Evolutionary conservation across 208 protist species (phyloP).

Genomic region (Naegleria gruberi): DNA sequence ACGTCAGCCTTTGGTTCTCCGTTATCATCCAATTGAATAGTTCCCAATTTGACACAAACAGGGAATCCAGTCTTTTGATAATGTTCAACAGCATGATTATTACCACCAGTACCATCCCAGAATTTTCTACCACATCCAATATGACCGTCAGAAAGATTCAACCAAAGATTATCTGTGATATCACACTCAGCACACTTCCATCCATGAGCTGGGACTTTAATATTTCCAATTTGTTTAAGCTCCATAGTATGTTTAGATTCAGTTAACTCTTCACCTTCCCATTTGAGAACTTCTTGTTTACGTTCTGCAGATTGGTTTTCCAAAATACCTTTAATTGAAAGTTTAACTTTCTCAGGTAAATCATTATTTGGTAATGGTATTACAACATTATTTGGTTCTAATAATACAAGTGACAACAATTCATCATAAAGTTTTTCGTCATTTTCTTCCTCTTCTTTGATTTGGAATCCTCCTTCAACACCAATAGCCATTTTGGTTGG

Average conservation of each 20-base stretch:
- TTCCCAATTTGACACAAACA: constrained; percentile 90
- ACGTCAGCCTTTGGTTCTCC: constrained; percentile 64
- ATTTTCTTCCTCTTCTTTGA: background rate
- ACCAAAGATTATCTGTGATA: constrained; percentile 83
- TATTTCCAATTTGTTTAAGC: constrained; percentile 34
- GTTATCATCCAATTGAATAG: constrained; percentile 65
- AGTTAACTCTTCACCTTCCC: constrained; percentile 31
- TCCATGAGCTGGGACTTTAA: background rate
- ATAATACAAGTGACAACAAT: background rate
- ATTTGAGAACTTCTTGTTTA: constrained; percentile 25
- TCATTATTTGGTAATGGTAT: constrained; percentile 5
- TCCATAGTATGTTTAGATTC: constrained; percentile 7
- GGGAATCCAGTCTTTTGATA: constrained; percentile 66
- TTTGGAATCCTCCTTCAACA: constrained; percentile 32
- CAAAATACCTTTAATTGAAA: constrained; percentile 24
- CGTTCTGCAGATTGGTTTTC: background rate
- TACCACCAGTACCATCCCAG: constrained; percentile 81
- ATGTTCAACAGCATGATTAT: constrained; percentile 84
- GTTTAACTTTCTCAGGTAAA: background rate
- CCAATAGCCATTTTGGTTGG: constrained; percentile 34
- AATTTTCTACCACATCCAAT: constrained; percentile 72
- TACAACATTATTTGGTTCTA: background rate
- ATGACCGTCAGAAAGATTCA: constrained; percentile 82
- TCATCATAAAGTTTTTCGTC: background rate
- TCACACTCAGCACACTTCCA: constrained; percentile 54